Evolutionary conservation across 257 asterid genomes (phyloP), one percentile per base, ranked within the genome.

Genomic region (Solanum sitiens): DNA sequence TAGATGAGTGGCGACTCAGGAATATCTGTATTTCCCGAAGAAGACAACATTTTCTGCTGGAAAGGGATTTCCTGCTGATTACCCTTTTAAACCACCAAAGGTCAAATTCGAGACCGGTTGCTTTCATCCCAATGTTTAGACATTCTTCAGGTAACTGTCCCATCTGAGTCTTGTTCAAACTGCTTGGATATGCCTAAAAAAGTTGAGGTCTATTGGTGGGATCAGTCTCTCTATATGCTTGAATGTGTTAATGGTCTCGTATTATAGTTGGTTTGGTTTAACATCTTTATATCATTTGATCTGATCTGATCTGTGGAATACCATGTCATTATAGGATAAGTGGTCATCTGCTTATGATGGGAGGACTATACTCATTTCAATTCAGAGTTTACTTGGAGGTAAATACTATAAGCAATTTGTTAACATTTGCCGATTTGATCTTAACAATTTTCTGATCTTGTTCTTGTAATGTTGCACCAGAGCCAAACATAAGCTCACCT

Each of bases 101-200:
- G 96, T 97, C 50, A 95, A 95, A 87, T 97, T 97, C n/a, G 99
- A 95, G 95, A 95, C 99, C 2, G 90, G 90, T 88, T 97, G 99
- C 91, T 97, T 95, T 93, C 98, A 97, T 83, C 99, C 99, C 16
- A 97, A 97, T 77, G 96, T 97, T 91, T 97, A 93, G 98, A 97
- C 89, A 97, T 95, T 88, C 93, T 95, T 47, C 98, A 95, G 95
- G 98, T 95, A 86, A 71, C 83, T 5, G 35, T 32, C 47, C 86
- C 27, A 59, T 32, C 68, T 7, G 21, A 50, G 18, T 50, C 61
- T 15, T 15, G 61, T 16, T 16, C 61, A 50, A 50, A 50, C 2
- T 50, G 23, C 61, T 15, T 15, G 21, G 21, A 50, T 50, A 39
- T 39, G 0, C 42, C 42, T 39, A 39, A 39, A 39, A 39, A 39